Evolutionary conservation across 1,284 basidiomycete genomes (phyloP).

Genomic region (Cutaneotrichosporon spelunceum): DNA sequence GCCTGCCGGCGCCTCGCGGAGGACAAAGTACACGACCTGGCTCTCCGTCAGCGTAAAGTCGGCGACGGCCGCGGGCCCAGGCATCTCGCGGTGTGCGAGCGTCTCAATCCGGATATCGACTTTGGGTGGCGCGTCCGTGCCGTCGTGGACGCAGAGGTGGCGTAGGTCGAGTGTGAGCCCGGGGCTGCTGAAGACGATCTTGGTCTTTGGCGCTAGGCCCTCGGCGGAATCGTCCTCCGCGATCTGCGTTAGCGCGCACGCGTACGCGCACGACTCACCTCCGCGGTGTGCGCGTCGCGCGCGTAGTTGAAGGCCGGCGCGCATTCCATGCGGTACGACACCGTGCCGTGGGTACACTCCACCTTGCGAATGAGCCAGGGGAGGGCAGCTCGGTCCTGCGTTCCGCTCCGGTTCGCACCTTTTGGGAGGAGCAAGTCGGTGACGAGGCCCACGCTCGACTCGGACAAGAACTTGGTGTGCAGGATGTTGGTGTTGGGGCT

Average conservation of each 20-base stretch:
- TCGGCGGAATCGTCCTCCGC: slow-evolving; percentile 55
- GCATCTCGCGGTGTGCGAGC: slow-evolving; percentile 37
- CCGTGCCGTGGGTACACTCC: slow-evolving; percentile 73
- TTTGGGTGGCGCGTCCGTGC: slow-evolving; percentile 54
- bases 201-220: slow-evolving; percentile 54
- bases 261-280: slow-evolving; percentile 36
- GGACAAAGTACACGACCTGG: slow-evolving; percentile 76
- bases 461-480: slow-evolving; percentile 81
- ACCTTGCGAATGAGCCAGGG: slow-evolving; percentile 85
- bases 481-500: slow-evolving; percentile 81
- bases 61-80: slow-evolving; percentile 38
- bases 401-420: slow-evolving; percentile 38
- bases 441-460: slow-evolving; percentile 71
- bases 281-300: slow-evolving; percentile 64
- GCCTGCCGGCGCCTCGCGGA: slow-evolving; percentile 58
- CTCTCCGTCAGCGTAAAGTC: slow-evolving; percentile 68
- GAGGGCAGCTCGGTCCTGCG: slow-evolving; percentile 51
- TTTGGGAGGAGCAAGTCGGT: slow-evolving; percentile 57
- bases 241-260: slow-evolving; percentile 31
- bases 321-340: slow-evolving; percentile 76
- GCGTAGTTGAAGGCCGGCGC: slow-evolving; percentile 94
- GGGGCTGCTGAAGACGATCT: slow-evolving; percentile 66
- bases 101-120: slow-evolving; percentile 57
- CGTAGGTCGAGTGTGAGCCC: slow-evolving; percentile 69
- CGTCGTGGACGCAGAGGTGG: slow-evolving; percentile 56